Conservation (phyloP, 2,329 filamentous ascomycete species). For the Aphanocladium album region DNA sequence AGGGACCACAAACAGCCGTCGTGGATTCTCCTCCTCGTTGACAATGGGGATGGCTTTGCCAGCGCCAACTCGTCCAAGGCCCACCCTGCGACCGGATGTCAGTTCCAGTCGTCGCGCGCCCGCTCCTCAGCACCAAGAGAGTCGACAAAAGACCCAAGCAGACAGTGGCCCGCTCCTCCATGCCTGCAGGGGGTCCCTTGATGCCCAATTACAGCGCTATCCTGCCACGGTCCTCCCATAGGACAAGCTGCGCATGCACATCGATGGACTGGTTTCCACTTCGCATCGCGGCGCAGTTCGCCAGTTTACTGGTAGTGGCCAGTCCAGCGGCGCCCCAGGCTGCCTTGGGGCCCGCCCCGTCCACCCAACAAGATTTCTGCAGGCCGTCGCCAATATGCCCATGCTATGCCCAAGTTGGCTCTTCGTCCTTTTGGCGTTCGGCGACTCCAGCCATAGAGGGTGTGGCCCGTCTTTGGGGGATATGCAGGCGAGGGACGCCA, state of each 20-base stretch:
- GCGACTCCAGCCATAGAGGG: slow-evolving; percentile 10
- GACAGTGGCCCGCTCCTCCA: slow-evolving; percentile 9
- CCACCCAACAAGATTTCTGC: slow-evolving; percentile 11
- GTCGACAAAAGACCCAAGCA: neutral
- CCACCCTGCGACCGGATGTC: neutral
- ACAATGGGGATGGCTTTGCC: neutral
- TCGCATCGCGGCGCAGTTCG: slow-evolving; percentile 11
- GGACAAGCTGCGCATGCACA: slow-evolving; percentile 10
- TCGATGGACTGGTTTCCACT: neutral
- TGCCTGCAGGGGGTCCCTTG: slow-evolving; percentile 20
- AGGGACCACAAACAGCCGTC: slow-evolving; percentile 15
- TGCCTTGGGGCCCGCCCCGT: neutral
- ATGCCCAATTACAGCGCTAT: slow-evolving; percentile 30
- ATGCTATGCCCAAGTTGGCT: slow-evolving; percentile 10
- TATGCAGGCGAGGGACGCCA: neutral
- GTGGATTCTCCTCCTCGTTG: neutral
- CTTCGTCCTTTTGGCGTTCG: slow-evolving; percentile 4
- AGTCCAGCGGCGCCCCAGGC: neutral
- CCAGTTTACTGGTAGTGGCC: neutral
- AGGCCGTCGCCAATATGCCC: neutral
- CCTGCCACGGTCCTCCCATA: slow-evolving; percentile 4
- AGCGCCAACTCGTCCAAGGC: neutral
- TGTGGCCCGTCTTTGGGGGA: neutral
- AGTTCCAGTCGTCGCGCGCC: neutral
- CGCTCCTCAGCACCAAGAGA: neutral